These are phyloP conservation scores for Lachnellula arida DNA, from an alignment of 2,329 filamentous ascomycete genomes.

Conservation along the genomic window DNA sequence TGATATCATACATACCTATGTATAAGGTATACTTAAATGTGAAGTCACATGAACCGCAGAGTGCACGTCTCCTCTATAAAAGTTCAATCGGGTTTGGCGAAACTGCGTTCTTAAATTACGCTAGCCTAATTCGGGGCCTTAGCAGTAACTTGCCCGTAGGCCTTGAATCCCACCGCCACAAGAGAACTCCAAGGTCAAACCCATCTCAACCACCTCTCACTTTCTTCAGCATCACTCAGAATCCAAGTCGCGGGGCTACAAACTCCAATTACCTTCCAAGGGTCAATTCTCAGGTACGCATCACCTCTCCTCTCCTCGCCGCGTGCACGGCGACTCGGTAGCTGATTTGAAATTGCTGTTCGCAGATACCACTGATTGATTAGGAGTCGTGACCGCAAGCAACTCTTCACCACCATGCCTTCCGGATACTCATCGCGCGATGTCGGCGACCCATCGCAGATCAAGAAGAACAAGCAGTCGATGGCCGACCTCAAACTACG, in stretches of 20 bases:
- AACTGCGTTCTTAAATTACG: background rate
- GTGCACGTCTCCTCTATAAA: background rate
- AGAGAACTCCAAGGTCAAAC: background rate
- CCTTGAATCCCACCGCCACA: background rate
- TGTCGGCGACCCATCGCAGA: slow-evolving; percentile 62
- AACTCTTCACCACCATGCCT: slow-evolving; percentile 41
- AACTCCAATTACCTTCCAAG: background rate
- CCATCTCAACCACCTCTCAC: background rate
- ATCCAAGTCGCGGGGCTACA: background rate
- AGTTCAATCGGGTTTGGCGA: background rate
- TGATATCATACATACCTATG: no score
- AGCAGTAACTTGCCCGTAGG: background rate
- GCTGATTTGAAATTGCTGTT: background rate
- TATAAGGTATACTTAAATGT: no score
- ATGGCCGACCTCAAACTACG: slow-evolving; percentile 98
- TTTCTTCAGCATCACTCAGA: background rate
- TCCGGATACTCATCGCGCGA: slow-evolving; percentile 64
- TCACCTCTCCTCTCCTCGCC: background rate
- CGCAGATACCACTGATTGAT: slow-evolving; percentile 3
- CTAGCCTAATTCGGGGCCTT: background rate
- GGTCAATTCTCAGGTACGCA: background rate
- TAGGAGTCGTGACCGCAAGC: slow-evolving; percentile 7
- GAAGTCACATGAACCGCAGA: background rate
- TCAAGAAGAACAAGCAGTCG: slow-evolving; percentile 94
- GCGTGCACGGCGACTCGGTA: background rate